phyloP scores from a whole-genome alignment of 1,284 basidiomycete genomes.

The Trichosporon sp. region DNA sequence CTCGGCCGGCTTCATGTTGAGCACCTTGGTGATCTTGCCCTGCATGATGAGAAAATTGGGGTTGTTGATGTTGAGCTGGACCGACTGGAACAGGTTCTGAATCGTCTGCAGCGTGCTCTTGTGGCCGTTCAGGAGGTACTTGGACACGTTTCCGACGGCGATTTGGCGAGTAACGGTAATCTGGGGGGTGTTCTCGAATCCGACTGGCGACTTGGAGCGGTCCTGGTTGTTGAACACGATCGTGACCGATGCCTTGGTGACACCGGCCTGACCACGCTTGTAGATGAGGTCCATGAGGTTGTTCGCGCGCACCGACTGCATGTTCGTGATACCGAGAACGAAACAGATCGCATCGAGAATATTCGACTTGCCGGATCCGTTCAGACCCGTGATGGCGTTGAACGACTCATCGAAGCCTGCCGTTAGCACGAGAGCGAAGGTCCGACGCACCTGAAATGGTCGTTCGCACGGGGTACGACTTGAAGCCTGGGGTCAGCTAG shows the following conservation, averaged over 20 bases:
- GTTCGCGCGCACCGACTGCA: constrained; percentile 84
- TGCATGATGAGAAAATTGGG: constrained; percentile 99
- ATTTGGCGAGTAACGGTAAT: constrained; percentile 98
- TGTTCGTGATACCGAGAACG: constrained; percentile 93
- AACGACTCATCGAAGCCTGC: constrained; percentile 90
- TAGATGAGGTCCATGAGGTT: constrained; percentile 94
- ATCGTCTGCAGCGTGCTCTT: constrained; percentile 85
- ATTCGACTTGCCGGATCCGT: constrained; percentile 90
- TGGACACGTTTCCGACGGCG: constrained; percentile 89
- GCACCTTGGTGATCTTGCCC: constrained; percentile 91
- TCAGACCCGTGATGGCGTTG: constrained; percentile 96
- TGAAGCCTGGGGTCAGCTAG: constrained; percentile 68
- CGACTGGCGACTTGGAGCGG: constrained; percentile 78
- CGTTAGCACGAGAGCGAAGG: constrained; percentile 19
- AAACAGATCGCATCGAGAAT: constrained; percentile 97
- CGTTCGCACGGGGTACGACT: constrained; percentile 94
- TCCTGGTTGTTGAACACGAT: constrained; percentile 99
- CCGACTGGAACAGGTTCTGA: constrained; percentile 93
- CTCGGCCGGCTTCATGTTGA: constrained; percentile 98
- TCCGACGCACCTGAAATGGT: constrained; percentile 67
- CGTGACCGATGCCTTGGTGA: constrained; percentile 96
- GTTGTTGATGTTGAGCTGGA: constrained; percentile 99
- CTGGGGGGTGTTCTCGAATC: constrained; percentile 78
- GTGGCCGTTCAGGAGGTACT: constrained; percentile 96
- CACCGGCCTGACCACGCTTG: constrained; percentile 81